phyloP scores from a whole-genome alignment of 2,329 filamentous ascomycete genomes.

The Penicillium polonicum region DNA sequence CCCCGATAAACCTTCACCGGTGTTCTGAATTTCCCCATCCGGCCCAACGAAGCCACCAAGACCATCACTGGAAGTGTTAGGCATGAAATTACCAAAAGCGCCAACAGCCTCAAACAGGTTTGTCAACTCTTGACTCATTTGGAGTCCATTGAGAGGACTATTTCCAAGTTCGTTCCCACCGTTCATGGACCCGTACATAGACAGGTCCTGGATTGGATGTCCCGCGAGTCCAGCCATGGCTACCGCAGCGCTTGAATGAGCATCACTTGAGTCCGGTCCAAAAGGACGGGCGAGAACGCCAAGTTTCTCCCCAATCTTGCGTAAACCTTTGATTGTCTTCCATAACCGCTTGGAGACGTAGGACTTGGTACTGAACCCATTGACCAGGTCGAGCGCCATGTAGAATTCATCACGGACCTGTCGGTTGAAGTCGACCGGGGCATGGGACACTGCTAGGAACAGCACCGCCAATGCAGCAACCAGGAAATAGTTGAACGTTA shows the following conservation, averaged over 20 bases:
- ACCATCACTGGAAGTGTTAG: slow-evolving; percentile 34
- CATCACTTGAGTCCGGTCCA: slow-evolving; percentile 49
- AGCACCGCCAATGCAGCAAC: slow-evolving; percentile 63
- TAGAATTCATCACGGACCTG: slow-evolving; percentile 66
- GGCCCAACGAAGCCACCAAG: slow-evolving; percentile 40
- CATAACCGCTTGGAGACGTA: slow-evolving; percentile 62
- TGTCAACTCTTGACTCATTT: slow-evolving; percentile 60
- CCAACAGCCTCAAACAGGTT: slow-evolving; percentile 64
- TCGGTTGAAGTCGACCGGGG: slow-evolving; percentile 59
- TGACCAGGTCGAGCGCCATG: slow-evolving; percentile 64
- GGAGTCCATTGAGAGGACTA: slow-evolving; percentile 58
- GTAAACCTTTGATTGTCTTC: slow-evolving; percentile 64
- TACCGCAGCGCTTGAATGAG: slow-evolving; percentile 61
- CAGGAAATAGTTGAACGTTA: slow-evolving; percentile 67
- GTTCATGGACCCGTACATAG: slow-evolving; percentile 47
- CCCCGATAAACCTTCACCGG: slow-evolving; percentile 45
- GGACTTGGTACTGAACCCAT: slow-evolving; percentile 60
- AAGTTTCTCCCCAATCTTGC: slow-evolving; percentile 61
- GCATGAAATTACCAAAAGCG: slow-evolving; percentile 47
- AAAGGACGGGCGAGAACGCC: slow-evolving; percentile 50
- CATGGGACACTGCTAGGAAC: slow-evolving; percentile 64
- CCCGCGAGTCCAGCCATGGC: slow-evolving; percentile 66
- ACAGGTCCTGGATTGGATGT: slow-evolving; percentile 59
- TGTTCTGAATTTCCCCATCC: slow-evolving; percentile 42
- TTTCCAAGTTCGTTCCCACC: slow-evolving; percentile 47